Percentiles rank a stretch among this genome's conserved stretches.
phyloP scores from a whole-genome alignment of 164 flowering plant genomes.

The Litsea cubeba region DNA sequence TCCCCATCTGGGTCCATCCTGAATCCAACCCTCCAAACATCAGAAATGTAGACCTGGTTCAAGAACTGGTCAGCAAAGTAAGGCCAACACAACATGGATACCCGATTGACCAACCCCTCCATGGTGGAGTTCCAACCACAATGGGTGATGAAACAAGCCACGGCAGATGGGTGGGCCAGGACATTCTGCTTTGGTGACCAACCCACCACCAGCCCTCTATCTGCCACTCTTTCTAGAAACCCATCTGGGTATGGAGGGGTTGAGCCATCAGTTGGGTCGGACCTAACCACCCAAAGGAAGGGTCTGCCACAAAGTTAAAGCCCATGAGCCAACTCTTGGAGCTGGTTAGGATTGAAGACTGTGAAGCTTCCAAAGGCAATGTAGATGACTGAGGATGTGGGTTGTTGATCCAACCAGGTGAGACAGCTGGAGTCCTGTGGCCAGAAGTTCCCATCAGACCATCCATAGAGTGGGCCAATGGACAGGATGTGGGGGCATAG shows the following conservation, averaged over 20 bases:
- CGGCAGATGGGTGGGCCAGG: constrained; percentile 18
- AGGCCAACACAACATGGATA: constrained; percentile 25
- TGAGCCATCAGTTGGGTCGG: not conserved
- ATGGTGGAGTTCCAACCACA: constrained; percentile 25
- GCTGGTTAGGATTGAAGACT: not conserved
- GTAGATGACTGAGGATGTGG: not conserved
- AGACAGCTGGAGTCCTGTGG: constrained; percentile 5
- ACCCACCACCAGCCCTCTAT: not conserved
- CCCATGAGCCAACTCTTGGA: not conserved
- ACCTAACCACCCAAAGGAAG: constrained; percentile 1
- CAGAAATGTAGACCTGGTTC: constrained; percentile 10
- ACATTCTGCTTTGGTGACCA: constrained; percentile 23
- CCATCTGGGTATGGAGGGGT: constrained; percentile 4
- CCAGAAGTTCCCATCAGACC: not conserved
- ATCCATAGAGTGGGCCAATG: constrained; percentile 1
- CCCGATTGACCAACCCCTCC: constrained; percentile 8
- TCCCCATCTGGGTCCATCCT: constrained; percentile 9
- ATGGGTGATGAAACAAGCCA: constrained; percentile 18
- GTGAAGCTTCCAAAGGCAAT: not conserved
- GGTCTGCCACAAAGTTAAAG: not conserved
- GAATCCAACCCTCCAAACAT: constrained; percentile 23
- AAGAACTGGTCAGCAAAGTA: constrained; percentile 21
- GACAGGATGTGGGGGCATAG: not conserved
- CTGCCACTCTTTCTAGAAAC: not conserved
- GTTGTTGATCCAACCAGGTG: constrained; percentile 2